Percentiles rank a stretch among this genome's conserved stretches.
Conservation (phyloP, 1,284 basidiomycete species). For the Waitea zeae region DNA sequence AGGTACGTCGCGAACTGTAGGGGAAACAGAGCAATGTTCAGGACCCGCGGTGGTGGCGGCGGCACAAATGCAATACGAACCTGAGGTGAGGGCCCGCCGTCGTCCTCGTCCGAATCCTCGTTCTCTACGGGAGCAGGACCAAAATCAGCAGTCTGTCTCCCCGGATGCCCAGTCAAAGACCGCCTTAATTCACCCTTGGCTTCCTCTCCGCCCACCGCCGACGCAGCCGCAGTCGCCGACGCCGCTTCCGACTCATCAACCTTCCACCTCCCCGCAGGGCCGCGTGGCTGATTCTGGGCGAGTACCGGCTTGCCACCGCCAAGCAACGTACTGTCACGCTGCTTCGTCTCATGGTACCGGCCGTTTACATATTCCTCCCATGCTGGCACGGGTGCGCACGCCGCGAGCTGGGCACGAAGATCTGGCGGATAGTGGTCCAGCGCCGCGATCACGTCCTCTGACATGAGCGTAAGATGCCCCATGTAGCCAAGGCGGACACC, state of each 20-base stretch:
- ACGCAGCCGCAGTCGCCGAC: constrained; percentile 10
- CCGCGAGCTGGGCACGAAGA: constrained; percentile 44
- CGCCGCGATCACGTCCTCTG: constrained; percentile 77
- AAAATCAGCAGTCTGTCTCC: constrained; percentile 50
- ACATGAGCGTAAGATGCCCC: constrained; percentile 91
- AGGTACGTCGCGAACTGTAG: constrained; percentile 57
- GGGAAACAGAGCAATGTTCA: neutral
- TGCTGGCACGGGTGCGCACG: constrained; percentile 56
- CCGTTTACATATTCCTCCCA: constrained; percentile 84
- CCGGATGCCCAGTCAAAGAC: constrained; percentile 20
- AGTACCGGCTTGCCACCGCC: constrained; percentile 70
- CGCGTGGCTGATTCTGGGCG: constrained; percentile 19
- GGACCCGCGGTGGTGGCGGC: neutral
- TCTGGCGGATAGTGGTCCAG: constrained; percentile 77
- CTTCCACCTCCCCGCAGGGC: constrained; percentile 33
- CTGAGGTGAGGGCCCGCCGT: constrained; percentile 22
- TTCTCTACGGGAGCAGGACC: constrained; percentile 34
- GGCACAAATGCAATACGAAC: constrained; percentile 8
- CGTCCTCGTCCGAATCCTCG: constrained; percentile 26
- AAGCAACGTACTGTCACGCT: constrained; percentile 59
- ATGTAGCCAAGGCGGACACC: constrained; percentile 82
- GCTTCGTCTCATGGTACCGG: constrained; percentile 73
- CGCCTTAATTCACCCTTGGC: constrained; percentile 28
- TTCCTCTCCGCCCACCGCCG: constrained; percentile 6
- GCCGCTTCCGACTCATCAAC: constrained; percentile 49